phyloP scores from a whole-genome alignment of 768 basidiomycete genomes.

The Boletus huronensis region DNA sequence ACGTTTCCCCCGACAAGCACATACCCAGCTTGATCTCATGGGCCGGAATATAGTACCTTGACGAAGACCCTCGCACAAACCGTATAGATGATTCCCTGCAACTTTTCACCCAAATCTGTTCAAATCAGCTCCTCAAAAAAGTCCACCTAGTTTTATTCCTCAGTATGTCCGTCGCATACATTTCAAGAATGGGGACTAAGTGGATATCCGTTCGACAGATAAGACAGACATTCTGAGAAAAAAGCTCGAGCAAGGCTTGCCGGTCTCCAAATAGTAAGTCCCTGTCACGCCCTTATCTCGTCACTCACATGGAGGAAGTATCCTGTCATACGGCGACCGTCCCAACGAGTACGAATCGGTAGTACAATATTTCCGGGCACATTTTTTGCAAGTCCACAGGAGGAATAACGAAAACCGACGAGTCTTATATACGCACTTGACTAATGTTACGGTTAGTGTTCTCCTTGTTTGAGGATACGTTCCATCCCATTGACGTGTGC shows the following conservation, averaged over 20 bases:
- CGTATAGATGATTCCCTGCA: constrained; percentile 87
- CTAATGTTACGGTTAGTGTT: constrained; percentile 66
- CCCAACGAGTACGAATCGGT: constrained; percentile 80
- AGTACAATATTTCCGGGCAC: constrained; percentile 82
- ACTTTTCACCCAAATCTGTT: constrained; percentile 81
- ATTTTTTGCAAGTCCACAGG: constrained; percentile 77
- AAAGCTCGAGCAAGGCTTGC: constrained; percentile 67
- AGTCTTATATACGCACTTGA: constrained; percentile 79
- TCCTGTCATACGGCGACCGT: constrained; percentile 77
- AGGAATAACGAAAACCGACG: constrained; percentile 76
- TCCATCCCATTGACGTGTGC: constrained; percentile 1
- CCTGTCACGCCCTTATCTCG: neutral
- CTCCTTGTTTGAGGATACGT: neutral
- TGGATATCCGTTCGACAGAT: constrained; percentile 37
- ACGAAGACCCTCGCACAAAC: constrained; percentile 83
- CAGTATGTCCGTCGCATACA: constrained; percentile 36
- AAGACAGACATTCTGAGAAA: constrained; percentile 74
- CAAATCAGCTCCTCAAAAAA: constrained; percentile 73
- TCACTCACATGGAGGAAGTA: constrained; percentile 40
- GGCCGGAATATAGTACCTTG: constrained; percentile 56
- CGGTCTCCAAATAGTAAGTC: constrained; percentile 76
- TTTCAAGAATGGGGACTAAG: neutral
- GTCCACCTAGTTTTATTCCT: constrained; percentile 59
- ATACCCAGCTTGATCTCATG: constrained; percentile 1
- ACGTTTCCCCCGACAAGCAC: neutral